These are phyloP conservation scores for Crithidia brevicula DNA, from an alignment of 208 protist species.

Conservation along the genomic window DNA sequence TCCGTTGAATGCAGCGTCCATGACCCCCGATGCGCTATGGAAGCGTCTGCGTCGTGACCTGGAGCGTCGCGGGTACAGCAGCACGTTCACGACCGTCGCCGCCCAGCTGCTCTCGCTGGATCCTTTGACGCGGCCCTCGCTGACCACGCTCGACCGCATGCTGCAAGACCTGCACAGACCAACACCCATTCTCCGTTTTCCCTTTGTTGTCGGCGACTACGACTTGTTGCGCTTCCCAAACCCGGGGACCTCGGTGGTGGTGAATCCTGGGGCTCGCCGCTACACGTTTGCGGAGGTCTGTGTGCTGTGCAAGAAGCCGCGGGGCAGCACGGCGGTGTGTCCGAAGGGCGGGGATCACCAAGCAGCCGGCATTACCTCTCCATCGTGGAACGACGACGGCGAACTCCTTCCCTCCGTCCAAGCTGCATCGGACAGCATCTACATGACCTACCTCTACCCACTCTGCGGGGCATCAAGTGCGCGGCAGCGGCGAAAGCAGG, in stretches of 20 bases:
- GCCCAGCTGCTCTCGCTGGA: constrained; percentile 73
- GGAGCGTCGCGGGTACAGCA: constrained; percentile 52
- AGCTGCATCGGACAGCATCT: neutral
- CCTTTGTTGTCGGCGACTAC: constrained; percentile 70
- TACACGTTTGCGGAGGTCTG: constrained; percentile 60
- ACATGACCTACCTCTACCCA: constrained; percentile 66
- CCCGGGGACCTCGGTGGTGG: constrained; percentile 32
- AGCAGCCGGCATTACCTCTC: constrained; percentile 48
- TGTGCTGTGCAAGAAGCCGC: constrained; percentile 48
- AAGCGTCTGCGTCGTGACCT: constrained; percentile 45
- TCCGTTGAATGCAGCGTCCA: constrained; percentile 59
- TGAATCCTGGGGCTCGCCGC: constrained; percentile 50
- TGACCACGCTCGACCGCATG: constrained; percentile 44
- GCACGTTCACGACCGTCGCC: constrained; percentile 45
- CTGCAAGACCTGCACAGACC: constrained; percentile 63
- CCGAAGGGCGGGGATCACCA: constrained; percentile 40
- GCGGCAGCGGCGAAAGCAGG: constrained; percentile 42
- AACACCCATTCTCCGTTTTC: constrained; percentile 69
- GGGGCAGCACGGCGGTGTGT: constrained; percentile 38
- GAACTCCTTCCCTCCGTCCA: constrained; percentile 58
- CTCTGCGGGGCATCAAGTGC: constrained; percentile 43
- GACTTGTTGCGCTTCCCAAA: constrained; percentile 54
- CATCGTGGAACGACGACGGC: constrained; percentile 53
- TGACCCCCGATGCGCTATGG: constrained; percentile 56
- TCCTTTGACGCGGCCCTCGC: constrained; percentile 57